A percentile compares a stretch with the other conserved stretches of the same genome.
Conservation (phyloP, 176 grass and related monocot genomes). For the Hyparrhenia diplandra region DNA sequence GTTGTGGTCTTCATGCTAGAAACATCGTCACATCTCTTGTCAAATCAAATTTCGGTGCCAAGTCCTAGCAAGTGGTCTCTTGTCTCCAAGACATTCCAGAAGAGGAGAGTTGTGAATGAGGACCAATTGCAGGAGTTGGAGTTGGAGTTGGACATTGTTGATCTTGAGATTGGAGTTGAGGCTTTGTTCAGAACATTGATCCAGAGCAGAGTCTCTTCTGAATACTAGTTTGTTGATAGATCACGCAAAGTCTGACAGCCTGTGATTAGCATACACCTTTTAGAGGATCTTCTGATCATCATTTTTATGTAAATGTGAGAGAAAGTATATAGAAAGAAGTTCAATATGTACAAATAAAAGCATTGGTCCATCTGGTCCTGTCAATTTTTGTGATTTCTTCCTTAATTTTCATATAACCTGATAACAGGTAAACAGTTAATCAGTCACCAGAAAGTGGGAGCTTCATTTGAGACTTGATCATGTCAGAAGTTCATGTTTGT, state of each 20-base stretch:
- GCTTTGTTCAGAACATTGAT: constrained; percentile 41
- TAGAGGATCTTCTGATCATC: too few species aligned
- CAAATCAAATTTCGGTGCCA: neutral
- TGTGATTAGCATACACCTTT: too few species aligned
- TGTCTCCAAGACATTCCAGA: constrained; percentile 20
- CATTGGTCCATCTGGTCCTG: neutral
- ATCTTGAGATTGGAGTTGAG: constrained; percentile 36
- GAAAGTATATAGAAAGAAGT: too few species aligned
- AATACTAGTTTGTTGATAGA: neutral
- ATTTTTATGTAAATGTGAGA: too few species aligned
- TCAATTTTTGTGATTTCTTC: neutral
- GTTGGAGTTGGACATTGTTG: constrained; percentile 30
- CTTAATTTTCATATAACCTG: neutral
- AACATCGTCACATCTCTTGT: neutral
- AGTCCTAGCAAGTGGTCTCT: constrained; percentile 27
- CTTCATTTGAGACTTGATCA: neutral
- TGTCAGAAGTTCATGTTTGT: neutral
- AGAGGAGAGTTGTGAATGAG: constrained; percentile 11
- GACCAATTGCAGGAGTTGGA: constrained; percentile 40
- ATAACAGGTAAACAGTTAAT: neutral
- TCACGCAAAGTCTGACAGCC: too few species aligned
- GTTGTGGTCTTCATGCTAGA: constrained; percentile 1
- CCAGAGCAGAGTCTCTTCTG: constrained; percentile 49
- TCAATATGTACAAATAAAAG: too few species aligned
- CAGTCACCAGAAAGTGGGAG: neutral